Evolutionary conservation across 495 filamentous ascomycete genomes (phyloP).

Genomic region (Talaromyces stipitatus): DNA sequence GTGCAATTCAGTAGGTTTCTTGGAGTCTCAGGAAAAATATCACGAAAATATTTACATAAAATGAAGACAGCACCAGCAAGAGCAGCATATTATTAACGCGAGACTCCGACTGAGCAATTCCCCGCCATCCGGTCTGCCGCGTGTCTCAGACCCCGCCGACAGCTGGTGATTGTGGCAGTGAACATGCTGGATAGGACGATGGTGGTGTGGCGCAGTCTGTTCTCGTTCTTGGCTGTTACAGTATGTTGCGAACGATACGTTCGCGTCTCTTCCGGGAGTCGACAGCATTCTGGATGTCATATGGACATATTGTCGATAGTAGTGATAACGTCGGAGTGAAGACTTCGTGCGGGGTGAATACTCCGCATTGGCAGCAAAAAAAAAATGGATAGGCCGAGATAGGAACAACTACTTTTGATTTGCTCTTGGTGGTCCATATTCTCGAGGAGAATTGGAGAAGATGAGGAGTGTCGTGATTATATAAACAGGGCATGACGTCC

Average conservation of each 20-base stretch:
- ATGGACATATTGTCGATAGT: too few species aligned
- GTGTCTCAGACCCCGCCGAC: neutral
- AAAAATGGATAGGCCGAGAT: neutral
- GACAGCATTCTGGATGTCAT: neutral
- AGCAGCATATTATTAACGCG: neutral
- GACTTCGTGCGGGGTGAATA: neutral
- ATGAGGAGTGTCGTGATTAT: neutral
- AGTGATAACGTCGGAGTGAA: neutral
- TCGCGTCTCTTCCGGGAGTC: neutral
- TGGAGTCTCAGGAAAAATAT: neutral
- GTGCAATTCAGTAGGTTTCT: neutral
- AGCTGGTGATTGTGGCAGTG: conserved; percentile 1
- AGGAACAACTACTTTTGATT: neutral
- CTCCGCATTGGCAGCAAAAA: neutral
- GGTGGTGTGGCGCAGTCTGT: neutral
- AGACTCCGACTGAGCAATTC: too few species aligned
- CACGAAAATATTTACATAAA: neutral
- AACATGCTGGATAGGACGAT: neutral
- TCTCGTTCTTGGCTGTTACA: neutral
- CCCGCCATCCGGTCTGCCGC: neutral
- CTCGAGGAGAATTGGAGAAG: neutral
- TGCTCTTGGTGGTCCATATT: neutral
- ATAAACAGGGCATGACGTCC: conserved; percentile 1
- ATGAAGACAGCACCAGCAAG: neutral
- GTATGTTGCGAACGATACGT: neutral